Conservation (phyloP, 116 monocot genomes). For the Trichopus zeylanicus region DNA sequence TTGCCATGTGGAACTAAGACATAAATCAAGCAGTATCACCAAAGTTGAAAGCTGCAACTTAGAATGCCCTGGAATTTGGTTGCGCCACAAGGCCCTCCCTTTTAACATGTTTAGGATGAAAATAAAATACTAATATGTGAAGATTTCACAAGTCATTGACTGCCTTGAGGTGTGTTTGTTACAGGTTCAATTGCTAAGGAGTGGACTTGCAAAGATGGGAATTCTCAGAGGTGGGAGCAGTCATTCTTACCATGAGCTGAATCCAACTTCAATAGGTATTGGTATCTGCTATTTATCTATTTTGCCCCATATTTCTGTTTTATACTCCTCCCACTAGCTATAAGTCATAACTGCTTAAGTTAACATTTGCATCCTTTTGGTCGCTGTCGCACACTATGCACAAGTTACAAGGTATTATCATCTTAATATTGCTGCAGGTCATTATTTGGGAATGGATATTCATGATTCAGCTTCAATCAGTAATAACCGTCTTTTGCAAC, state of each 20-base stretch:
- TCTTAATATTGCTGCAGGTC: conserved; percentile 38
- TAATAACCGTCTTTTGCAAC: conserved; percentile 48
- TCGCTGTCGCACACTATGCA: no score
- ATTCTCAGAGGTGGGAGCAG: conserved; percentile 46
- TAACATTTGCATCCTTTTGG: no score
- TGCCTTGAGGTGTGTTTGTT: not conserved
- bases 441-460: conserved; percentile 97
- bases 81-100: no score
- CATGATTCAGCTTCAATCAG: conserved; percentile 59
- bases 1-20: no score
- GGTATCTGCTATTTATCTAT: not conserved
- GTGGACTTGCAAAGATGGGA: conserved; percentile 66
- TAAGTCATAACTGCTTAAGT: no score
- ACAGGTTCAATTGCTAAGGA: conserved; percentile 79
- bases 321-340: not conserved
- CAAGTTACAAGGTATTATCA: conserved; percentile 3
- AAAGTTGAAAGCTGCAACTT: no score
- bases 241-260: conserved; percentile 56
- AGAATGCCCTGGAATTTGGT: no score
- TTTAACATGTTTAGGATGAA: no score
- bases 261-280: conserved; percentile 91
- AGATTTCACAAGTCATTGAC: not conserved
- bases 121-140: not conserved
- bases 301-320: not conserved
- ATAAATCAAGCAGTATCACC: no score